Conservation (phyloP, 345 rosid species). For the Eucalyptus urophylla region DNA sequence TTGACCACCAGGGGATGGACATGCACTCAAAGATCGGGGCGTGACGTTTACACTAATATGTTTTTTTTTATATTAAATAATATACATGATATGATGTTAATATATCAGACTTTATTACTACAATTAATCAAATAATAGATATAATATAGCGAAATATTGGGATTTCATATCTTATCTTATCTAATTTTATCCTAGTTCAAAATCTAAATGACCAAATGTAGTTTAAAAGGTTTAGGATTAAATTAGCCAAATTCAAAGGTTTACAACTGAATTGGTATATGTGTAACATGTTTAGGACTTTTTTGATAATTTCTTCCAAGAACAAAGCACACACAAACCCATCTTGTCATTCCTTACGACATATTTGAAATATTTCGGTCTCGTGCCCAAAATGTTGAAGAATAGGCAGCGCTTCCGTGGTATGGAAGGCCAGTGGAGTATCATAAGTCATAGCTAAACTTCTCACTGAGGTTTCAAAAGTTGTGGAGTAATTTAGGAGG, state of each 20-base stretch:
- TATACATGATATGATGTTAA: no score
- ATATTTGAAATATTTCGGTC: background rate
- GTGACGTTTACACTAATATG: no score
- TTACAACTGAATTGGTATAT: background rate
- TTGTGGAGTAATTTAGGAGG: background rate
- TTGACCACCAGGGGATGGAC: no score
- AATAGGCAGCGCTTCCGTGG: fast-evolving
- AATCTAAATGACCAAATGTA: no score
- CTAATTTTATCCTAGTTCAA: no score
- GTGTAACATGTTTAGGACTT: background rate
- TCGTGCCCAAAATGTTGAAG: background rate
- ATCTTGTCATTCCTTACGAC: background rate
- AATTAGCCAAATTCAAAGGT: background rate
- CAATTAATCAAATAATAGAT: no score
- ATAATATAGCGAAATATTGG: no score
- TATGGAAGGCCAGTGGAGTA: background rate
- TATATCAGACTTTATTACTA: fast-evolving
- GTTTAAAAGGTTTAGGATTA: background rate
- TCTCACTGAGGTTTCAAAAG: background rate
- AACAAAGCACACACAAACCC: background rate
- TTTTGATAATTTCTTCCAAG: background rate
- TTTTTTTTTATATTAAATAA: no score
- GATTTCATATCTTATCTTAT: no score
- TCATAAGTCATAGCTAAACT: background rate
- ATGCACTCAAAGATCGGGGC: no score